A percentile compares a stretch with the other conserved stretches of the same genome.
Evolutionary conservation across 202 grass and related monocot species (phyloP).

Genomic region (Setaria viridis): DNA sequence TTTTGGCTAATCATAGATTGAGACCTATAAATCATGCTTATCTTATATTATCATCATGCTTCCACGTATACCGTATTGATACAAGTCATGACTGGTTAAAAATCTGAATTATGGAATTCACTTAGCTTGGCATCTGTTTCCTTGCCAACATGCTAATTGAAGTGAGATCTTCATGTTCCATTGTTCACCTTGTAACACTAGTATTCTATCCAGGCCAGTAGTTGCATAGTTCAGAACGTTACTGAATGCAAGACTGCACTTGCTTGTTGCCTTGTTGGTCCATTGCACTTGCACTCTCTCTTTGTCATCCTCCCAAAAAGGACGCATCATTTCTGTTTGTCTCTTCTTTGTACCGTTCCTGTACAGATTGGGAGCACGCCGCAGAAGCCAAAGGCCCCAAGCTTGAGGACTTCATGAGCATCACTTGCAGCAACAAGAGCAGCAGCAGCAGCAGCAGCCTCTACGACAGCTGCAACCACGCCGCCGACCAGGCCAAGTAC

Average conservation of each 20-base stretch:
- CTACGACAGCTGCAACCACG: constrained; percentile 14
- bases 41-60: neutral
- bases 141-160: neutral
- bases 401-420: constrained; percentile 69
- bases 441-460: constrained; percentile 1
- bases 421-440: constrained; percentile 52
- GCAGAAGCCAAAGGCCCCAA: constrained; percentile 58
- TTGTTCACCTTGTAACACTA: neutral
- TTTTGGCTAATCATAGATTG: neutral
- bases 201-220: neutral
- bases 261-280: neutral
- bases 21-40: constrained; percentile 1
- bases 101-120: neutral
- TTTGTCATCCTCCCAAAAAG: neutral
- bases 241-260: neutral
- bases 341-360: constrained; percentile 16
- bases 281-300: neutral
- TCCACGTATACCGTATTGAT: neutral
- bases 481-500: constrained; percentile 43
- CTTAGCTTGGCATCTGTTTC: neutral
- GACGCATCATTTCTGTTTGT: neutral
- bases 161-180: neutral
- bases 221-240: neutral
- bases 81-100: neutral
- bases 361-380: constrained; percentile 54